These are phyloP conservation scores for Aureobasidium sp. DNA, from an alignment of 2,329 filamentous ascomycete genomes.

Conservation along the genomic window DNA sequence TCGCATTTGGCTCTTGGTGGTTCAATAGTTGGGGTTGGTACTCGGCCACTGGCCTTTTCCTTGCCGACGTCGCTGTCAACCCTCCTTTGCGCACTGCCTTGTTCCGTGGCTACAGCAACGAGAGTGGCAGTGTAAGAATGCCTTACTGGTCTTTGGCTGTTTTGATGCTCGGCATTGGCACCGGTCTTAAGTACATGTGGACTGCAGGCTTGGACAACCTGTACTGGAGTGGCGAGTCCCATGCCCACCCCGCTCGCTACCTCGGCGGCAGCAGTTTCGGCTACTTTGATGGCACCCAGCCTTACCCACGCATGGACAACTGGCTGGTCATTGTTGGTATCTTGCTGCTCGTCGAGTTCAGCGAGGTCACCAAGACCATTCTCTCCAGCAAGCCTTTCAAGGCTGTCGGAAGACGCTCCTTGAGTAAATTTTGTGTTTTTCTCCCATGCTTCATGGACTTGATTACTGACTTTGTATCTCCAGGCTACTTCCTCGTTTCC, in stretches of 20 bases:
- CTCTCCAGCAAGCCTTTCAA: conserved; percentile 32
- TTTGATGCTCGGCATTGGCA: conserved; percentile 29
- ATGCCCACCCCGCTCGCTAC: conserved; percentile 38
- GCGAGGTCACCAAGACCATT: conserved; percentile 29
- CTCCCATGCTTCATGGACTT: not conserved
- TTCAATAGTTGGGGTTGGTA: conserved; percentile 44
- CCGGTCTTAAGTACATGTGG: conserved; percentile 39
- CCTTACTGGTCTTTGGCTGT: conserved; percentile 31
- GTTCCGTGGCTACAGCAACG: conserved; percentile 22
- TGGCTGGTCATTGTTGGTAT: conserved; percentile 39
- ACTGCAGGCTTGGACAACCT: conserved; percentile 33
- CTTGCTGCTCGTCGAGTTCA: conserved; percentile 37
- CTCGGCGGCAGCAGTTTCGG: conserved; percentile 26
- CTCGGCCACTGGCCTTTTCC: conserved; percentile 35
- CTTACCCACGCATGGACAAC: conserved; percentile 36
- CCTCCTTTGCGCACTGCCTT: conserved; percentile 32
- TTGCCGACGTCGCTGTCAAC: conserved; percentile 37
- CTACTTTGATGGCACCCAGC: conserved; percentile 28
- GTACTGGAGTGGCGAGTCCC: conserved; percentile 30
- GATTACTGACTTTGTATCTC: no score
- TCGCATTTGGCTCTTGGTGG: conserved; percentile 42
- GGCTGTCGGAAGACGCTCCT: conserved; percentile 36
- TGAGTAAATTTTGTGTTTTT: conserved; percentile 33
- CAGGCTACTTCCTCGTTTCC: conserved; percentile 26
- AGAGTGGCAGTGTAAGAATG: conserved; percentile 17